A percentile compares a stretch with the other conserved stretches of the same genome.
phyloP scores from a whole-genome alignment of 129 eudicot species.

The Escallonia rubra region DNA sequence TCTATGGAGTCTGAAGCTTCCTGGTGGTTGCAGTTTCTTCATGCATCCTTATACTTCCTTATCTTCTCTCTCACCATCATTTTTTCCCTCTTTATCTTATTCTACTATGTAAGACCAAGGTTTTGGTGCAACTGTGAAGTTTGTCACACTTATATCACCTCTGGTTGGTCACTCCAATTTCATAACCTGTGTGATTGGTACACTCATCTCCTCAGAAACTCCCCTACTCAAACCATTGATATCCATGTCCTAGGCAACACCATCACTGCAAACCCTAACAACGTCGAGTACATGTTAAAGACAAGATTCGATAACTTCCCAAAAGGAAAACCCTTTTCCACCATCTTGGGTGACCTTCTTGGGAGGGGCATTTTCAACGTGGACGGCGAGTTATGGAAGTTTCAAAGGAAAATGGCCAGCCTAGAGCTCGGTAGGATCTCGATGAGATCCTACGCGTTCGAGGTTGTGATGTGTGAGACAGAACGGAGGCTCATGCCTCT shows the following conservation, averaged over 20 bases:
- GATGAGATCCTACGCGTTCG: constrained; percentile 44
- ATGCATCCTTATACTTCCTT: not conserved
- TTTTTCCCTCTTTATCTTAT: constrained; percentile 10
- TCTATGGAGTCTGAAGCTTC: constrained; percentile 24
- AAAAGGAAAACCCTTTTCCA: constrained; percentile 70
- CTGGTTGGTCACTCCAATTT: constrained; percentile 59
- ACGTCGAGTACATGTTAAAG: constrained; percentile 78
- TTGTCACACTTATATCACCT: constrained; percentile 55
- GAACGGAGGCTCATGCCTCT: constrained; percentile 43
- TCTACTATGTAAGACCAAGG: constrained; percentile 24
- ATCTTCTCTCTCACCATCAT: not conserved
- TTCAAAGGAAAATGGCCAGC: constrained; percentile 70
- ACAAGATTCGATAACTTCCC: constrained; percentile 76
- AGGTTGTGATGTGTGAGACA: constrained; percentile 50
- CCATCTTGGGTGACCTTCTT: constrained; percentile 68
- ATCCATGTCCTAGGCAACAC: constrained; percentile 74
- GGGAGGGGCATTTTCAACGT: constrained; percentile 88
- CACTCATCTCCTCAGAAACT: constrained; percentile 60
- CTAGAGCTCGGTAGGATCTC: constrained; percentile 61
- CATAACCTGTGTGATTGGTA: constrained; percentile 83
- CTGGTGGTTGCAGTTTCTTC: constrained; percentile 14
- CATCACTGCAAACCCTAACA: constrained; percentile 65
- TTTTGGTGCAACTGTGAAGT: constrained; percentile 59
- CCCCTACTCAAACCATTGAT: constrained; percentile 70
- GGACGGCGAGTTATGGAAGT: constrained; percentile 76